A percentile compares a stretch with the other conserved stretches of the same genome.
These are phyloP conservation scores for Mycena filopes DNA, from an alignment of 768 basidiomycete species.

Conservation along the genomic window DNA sequence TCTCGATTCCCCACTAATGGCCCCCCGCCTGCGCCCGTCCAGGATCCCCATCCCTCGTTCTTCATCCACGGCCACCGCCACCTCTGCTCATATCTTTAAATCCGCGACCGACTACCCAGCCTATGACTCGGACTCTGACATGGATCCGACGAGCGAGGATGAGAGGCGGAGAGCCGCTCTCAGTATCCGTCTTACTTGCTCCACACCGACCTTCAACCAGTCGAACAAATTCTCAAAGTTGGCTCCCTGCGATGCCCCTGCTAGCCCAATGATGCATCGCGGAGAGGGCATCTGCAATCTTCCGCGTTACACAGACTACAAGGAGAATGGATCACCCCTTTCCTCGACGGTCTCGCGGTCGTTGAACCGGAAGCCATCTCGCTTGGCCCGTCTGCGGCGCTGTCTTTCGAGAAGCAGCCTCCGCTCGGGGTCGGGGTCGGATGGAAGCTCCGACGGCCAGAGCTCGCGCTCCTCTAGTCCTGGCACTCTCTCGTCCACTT, in stretches of 20 bases:
- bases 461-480: constrained; percentile 24
- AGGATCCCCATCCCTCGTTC: constrained; percentile 17
- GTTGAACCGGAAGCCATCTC: constrained; percentile 4
- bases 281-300: constrained; percentile 17
- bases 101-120: neutral
- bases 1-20: neutral
- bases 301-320: constrained; percentile 14
- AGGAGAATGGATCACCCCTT: neutral
- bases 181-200: constrained; percentile 9
- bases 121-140: neutral
- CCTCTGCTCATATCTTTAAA: neutral
- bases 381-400: constrained; percentile 7
- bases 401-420: constrained; percentile 13
- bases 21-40: neutral
- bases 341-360: neutral
- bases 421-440: constrained; percentile 13
- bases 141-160: neutral
- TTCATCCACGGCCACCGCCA: constrained; percentile 9
- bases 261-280: constrained; percentile 5
- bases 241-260: neutral
- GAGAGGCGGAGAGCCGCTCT: neutral
- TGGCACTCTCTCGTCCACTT: neutral
- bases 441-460: constrained; percentile 5
- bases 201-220: constrained; percentile 26
- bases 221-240: constrained; percentile 21